Evolutionary conservation across 768 basidiomycete species (phyloP).

Genomic region (Wakefieldia striispora): DNA sequence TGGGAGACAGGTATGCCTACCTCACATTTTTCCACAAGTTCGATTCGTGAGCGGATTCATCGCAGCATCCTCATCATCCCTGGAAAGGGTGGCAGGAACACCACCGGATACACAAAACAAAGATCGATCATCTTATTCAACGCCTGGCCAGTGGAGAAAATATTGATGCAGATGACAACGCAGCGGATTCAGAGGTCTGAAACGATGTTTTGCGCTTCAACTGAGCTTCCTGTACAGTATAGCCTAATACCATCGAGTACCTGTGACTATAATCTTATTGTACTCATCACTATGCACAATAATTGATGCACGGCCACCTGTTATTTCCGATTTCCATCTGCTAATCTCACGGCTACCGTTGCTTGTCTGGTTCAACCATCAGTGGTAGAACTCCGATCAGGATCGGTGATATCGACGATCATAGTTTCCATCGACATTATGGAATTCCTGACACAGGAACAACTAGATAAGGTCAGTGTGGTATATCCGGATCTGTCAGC

Average conservation of each 20-base stretch:
- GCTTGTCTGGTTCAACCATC: too few relatives aligned
- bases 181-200: conserved; percentile 29
- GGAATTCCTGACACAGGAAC: conserved; percentile 54
- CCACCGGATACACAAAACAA: conserved; percentile 82
- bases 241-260: neutral
- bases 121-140: conserved; percentile 78
- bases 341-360: too few relatives aligned
- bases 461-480: conserved; percentile 53
- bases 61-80: conserved; percentile 81
- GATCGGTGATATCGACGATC: too few relatives aligned
- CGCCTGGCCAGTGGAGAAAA: conserved; percentile 57
- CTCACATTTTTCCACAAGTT: neutral
- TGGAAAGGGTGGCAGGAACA: conserved; percentile 97
- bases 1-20: conserved; percentile 55
- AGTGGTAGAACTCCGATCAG: too few relatives aligned
- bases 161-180: conserved; percentile 36
- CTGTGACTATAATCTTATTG: conserved; percentile 11
- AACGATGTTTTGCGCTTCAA: neutral
- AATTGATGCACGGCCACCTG: neutral
- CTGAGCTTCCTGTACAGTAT: conserved; percentile 7
- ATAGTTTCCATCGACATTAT: neutral
- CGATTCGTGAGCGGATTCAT: neutral
- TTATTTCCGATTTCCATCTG: too few relatives aligned
- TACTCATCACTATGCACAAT: conserved; percentile 3
- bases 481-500: too few relatives aligned